phyloP scores from a whole-genome alignment of 2,329 filamentous ascomycete genomes.

The Phoma herbarum region DNA sequence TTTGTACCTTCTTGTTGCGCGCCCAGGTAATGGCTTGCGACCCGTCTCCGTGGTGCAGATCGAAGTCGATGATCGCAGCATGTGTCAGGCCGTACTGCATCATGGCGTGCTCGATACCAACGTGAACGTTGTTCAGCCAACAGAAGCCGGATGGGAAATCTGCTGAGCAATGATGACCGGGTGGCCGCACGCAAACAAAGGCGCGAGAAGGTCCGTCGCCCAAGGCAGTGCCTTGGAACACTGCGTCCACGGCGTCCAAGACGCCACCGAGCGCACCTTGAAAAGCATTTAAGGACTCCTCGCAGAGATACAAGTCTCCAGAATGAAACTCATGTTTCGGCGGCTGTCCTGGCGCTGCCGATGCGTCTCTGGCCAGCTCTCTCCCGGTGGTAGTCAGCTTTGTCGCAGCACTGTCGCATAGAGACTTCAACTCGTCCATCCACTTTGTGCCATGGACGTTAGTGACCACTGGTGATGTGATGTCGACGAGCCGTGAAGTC shows the following conservation, averaged over 20 bases:
- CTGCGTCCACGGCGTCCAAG: slow-evolving; percentile 87
- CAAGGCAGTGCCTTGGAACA: slow-evolving; percentile 67
- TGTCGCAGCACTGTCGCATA: slow-evolving; percentile 83
- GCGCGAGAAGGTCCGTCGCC: slow-evolving; percentile 72
- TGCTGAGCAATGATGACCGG: slow-evolving; percentile 93
- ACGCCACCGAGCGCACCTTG: slow-evolving; percentile 92
- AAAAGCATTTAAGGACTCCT: slow-evolving; percentile 85
- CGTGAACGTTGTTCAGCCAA: slow-evolving; percentile 98
- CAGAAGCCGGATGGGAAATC: slow-evolving; percentile 93
- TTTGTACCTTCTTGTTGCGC: slow-evolving; percentile 76
- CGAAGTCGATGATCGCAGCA: slow-evolving; percentile 71
- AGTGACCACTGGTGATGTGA: slow-evolving; percentile 80
- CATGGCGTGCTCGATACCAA: slow-evolving; percentile 91
- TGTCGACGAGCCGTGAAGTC: slow-evolving; percentile 73
- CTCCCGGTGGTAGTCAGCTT: slow-evolving; percentile 80
- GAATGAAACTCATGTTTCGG: slow-evolving; percentile 77
- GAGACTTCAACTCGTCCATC: slow-evolving; percentile 89
- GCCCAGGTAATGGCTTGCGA: slow-evolving; percentile 94
- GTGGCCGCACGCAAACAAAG: slow-evolving; percentile 91
- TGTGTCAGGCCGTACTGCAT: slow-evolving; percentile 88
- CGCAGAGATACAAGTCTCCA: slow-evolving; percentile 89
- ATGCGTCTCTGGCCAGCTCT: slow-evolving; percentile 70
- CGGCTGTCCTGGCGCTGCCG: slow-evolving; percentile 52
- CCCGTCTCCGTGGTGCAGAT: slow-evolving; percentile 63
- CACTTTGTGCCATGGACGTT: slow-evolving; percentile 90